Percentiles rank a stretch among this genome's conserved stretches.
phyloP scores from a whole-genome alignment of 306 rosid species.

The Hippophae rhamnoides region DNA sequence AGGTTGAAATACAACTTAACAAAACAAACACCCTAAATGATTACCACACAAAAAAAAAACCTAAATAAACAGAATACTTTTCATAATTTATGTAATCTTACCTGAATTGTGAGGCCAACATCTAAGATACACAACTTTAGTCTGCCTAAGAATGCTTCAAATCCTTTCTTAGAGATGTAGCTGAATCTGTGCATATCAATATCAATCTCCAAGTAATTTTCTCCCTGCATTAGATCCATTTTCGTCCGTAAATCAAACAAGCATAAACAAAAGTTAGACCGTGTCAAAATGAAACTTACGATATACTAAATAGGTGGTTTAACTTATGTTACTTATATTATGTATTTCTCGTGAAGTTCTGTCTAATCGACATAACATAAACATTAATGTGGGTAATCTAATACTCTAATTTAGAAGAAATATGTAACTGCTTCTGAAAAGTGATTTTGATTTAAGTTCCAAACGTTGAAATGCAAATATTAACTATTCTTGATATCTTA shows the following conservation, averaged over 20 bases:
- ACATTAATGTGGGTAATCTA: no score
- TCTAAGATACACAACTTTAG: constrained; percentile 71
- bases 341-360: no score
- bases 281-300: no score
- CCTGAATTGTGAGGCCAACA: constrained; percentile 98
- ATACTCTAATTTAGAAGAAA: no score
- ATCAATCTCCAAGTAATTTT: constrained; percentile 91
- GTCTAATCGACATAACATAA: no score
- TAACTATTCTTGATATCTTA: no score
- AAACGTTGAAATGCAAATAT: no score
- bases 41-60: neutral
- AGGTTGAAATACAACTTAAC: constrained; percentile 1
- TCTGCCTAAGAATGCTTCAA: constrained; percentile 83
- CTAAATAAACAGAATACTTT: no score
- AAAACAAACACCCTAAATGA: neutral
- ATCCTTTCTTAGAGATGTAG: constrained; percentile 90
- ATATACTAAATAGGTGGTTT: no score
- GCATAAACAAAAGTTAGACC: no score
- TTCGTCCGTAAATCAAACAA: constrained; percentile 5
- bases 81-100: constrained; percentile 4
- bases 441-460: no score
- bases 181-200: constrained; percentile 97
- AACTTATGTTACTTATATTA: neutral
- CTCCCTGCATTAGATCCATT: constrained; percentile 44
- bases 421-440: no score